phyloP scores from a whole-genome alignment of 306 rosid genomes.

The Gastrolobium bilobum region DNA sequence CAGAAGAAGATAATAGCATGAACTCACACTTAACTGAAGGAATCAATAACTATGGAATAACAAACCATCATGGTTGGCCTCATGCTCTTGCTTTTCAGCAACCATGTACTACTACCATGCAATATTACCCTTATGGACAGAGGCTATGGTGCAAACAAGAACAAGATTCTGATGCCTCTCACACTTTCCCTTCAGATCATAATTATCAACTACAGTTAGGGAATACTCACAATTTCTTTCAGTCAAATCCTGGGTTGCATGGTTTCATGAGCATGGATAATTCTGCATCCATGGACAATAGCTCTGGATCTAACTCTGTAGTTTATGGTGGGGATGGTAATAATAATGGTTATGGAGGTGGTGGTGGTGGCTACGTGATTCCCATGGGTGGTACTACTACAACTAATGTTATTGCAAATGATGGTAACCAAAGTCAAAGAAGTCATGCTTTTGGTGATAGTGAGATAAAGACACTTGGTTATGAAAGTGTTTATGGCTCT shows the following conservation, averaged over 20 bases:
- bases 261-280: conserved; percentile 62
- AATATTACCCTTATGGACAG: conserved; percentile 65
- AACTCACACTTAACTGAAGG: conserved; percentile 55
- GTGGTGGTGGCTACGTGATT: conserved; percentile 56
- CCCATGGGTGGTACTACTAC: conserved; percentile 49
- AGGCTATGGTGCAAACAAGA: conserved; percentile 90
- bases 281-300: conserved; percentile 70
- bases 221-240: conserved; percentile 73
- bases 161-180: conserved; percentile 48
- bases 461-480: conserved; percentile 48
- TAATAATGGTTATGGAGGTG: conserved; percentile 37
- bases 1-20: conserved; percentile 39
- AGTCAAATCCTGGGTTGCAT: conserved; percentile 50
- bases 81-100: conserved; percentile 66
- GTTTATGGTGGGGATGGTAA: conserved; percentile 50
- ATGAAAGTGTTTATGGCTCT: conserved; percentile 59
- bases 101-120: conserved; percentile 44
- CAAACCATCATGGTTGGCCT: conserved; percentile 57
- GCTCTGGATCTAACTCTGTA: conserved; percentile 60
- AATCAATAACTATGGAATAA: conserved; percentile 34
- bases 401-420: conserved; percentile 36
- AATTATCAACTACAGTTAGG: conserved; percentile 63
- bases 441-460: conserved; percentile 51
- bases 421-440: conserved; percentile 50
- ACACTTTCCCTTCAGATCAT: conserved; percentile 44